phyloP scores from a whole-genome alignment of 1,139 yeast species.

The Blastobotrys ciferrii region DNA sequence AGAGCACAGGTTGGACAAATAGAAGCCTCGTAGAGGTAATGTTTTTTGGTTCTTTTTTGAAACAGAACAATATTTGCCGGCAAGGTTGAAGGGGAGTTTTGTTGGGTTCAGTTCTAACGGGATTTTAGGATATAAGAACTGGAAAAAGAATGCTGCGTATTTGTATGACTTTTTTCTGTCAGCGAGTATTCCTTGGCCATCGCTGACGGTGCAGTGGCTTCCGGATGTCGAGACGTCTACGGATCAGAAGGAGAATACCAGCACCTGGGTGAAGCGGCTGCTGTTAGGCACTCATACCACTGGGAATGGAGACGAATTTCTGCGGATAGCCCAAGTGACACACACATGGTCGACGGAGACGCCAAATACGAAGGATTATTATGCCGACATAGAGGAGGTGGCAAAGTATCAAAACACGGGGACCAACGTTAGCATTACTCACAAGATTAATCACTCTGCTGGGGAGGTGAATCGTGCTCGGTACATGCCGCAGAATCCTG shows the following conservation, averaged over 20 bases:
- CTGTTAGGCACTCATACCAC: conserved; percentile 86
- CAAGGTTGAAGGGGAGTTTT: too few species aligned
- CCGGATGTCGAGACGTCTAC: conserved; percentile 38
- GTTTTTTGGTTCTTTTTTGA: too few species aligned
- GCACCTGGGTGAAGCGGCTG: conserved; percentile 40
- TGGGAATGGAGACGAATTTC: conserved; percentile 71
- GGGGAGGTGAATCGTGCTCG: conserved; percentile 82
- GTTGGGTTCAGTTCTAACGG: neutral
- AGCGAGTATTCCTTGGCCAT: conserved; percentile 62
- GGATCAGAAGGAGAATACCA: conserved; percentile 14
- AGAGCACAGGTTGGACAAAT: too few species aligned
- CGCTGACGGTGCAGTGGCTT: conserved; percentile 44
- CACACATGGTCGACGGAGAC: conserved; percentile 47
- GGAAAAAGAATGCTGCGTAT: conserved; percentile 95
- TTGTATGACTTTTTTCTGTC: conserved; percentile 78
- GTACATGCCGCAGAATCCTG: conserved; percentile 76
- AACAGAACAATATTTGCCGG: too few species aligned
- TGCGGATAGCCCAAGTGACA: conserved; percentile 68
- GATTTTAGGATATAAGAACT: conserved; percentile 68
- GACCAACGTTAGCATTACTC: conserved; percentile 52
- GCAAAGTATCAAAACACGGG: conserved; percentile 33
- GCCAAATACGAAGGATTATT: conserved; percentile 36
- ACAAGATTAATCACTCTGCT: conserved; percentile 44
- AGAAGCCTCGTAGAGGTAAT: too few species aligned
- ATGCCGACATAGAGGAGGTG: conserved; percentile 36